Percentiles rank a stretch among this genome's conserved stretches.
These are phyloP conservation scores for Hypoxylon sp. DNA, from an alignment of 2,329 filamentous ascomycete genomes.

Conservation along the genomic window DNA sequence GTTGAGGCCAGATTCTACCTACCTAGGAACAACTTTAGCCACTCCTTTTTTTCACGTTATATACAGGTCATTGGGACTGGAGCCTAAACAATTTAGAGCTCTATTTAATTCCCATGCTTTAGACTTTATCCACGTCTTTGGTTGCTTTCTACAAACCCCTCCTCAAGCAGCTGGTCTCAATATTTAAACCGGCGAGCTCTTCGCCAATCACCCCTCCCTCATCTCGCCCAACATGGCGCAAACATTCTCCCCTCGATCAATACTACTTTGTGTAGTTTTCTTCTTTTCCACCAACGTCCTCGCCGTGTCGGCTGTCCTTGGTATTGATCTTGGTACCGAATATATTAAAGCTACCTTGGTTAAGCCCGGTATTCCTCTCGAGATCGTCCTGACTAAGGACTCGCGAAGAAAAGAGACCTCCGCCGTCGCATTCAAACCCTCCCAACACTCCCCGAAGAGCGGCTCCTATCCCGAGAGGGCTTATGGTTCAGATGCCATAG, in stretches of 20 bases:
- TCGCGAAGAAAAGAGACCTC: constrained; percentile 94
- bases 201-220: constrained; percentile 40
- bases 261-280: constrained; percentile 52
- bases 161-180: constrained; percentile 31
- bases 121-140: constrained; percentile 4
- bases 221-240: constrained; percentile 51
- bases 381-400: constrained; percentile 97
- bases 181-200: constrained; percentile 40
- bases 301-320: constrained; percentile 78
- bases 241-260: constrained; percentile 47
- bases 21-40: constrained; percentile 21
- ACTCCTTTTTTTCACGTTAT: too few relatives aligned
- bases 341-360: constrained; percentile 97
- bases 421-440: constrained; percentile 91
- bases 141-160: constrained; percentile 6
- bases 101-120: constrained; percentile 5
- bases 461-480: constrained; percentile 84
- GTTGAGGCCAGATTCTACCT: constrained; percentile 40
- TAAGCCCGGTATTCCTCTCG: constrained; percentile 95
- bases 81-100: constrained; percentile 14
- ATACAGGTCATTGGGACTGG: constrained; percentile 18
- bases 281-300: constrained; percentile 59
- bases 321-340: constrained; percentile 93
- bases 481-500: constrained; percentile 91
- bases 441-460: constrained; percentile 68